These are phyloP conservation scores for Eucalyptus tenuipes DNA, from an alignment of 345 rosid species.

Conservation along the genomic window DNA sequence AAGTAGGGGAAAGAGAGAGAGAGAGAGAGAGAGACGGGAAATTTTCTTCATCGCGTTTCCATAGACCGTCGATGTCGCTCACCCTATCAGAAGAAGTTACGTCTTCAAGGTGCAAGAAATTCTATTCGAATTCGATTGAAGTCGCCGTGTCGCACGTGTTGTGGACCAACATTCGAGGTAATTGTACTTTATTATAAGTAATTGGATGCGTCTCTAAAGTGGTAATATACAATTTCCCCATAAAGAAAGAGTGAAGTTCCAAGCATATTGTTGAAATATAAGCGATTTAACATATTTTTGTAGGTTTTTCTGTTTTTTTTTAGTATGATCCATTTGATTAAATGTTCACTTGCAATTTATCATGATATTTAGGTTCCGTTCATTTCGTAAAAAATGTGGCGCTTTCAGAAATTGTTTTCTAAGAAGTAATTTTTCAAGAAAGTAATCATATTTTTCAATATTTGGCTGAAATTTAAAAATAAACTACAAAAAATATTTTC, in stretches of 20 bases:
- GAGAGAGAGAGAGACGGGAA: not conserved
- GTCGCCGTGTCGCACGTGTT: not conserved
- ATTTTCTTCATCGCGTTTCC: not conserved
- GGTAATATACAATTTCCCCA: not conserved
- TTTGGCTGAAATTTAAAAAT: fast-evolving
- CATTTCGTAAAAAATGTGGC: too few relatives aligned
- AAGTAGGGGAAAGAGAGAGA: not conserved
- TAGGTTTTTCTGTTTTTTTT: not conserved
- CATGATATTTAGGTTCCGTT: fast-evolving
- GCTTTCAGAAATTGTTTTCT: too few relatives aligned
- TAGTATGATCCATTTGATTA: not conserved
- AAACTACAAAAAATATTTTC: too few relatives aligned
- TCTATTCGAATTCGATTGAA: not conserved
- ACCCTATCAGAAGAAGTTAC: not conserved
- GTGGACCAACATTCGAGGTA: not conserved
- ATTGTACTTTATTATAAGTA: not conserved
- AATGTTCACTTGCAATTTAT: not conserved
- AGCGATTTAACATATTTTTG: not conserved
- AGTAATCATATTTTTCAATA: too few relatives aligned
- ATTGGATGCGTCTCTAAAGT: not conserved
- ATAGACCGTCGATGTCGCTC: not conserved
- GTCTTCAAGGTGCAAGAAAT: not conserved
- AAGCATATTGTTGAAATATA: not conserved
- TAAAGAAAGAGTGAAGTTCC: not conserved
- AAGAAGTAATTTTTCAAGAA: fast-evolving